Evolutionary conservation across 257 asterid species (phyloP).

Genomic region (Forsythia suspensa): DNA sequence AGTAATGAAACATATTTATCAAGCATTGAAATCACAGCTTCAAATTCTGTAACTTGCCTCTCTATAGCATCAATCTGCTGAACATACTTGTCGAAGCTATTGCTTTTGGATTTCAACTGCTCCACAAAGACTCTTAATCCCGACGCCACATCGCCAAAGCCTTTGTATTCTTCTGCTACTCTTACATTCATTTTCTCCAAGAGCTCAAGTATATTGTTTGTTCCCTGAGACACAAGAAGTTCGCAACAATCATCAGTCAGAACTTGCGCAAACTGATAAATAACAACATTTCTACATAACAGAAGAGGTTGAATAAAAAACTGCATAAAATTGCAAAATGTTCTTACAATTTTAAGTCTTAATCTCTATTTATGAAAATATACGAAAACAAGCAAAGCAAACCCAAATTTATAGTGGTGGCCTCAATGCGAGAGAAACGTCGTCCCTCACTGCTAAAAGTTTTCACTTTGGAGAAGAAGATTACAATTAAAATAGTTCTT

Average conservation of each 20-base stretch:
- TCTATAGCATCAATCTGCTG: slow-evolving; percentile 82
- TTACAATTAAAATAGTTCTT: too few relatives aligned
- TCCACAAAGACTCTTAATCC: slow-evolving; percentile 88
- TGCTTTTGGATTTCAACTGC: slow-evolving; percentile 79
- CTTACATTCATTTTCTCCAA: slow-evolving; percentile 83
- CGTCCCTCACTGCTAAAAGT: too few relatives aligned
- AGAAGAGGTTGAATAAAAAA: neutral
- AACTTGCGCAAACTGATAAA: neutral
- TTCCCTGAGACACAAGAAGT: slow-evolving; percentile 50
- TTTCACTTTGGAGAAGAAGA: too few relatives aligned
- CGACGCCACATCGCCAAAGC: slow-evolving; percentile 86
- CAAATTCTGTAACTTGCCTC: slow-evolving; percentile 75
- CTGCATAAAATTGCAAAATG: neutral
- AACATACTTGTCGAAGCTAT: slow-evolving; percentile 65
- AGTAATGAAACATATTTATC: slow-evolving; percentile 73
- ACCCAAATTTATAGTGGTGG: neutral
- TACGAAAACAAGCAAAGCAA: neutral
- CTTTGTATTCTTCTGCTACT: slow-evolving; percentile 86
- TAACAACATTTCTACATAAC: neutral
- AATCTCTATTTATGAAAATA: neutral
- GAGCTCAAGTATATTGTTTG: slow-evolving; percentile 70
- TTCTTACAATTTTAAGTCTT: neutral
- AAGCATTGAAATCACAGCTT: slow-evolving; percentile 89
- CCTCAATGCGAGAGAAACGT: neutral
- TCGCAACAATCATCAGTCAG: neutral